These are phyloP conservation scores for Hypomyces perniciosus DNA, from an alignment of 2,329 filamentous ascomycete genomes.

Conservation along the genomic window DNA sequence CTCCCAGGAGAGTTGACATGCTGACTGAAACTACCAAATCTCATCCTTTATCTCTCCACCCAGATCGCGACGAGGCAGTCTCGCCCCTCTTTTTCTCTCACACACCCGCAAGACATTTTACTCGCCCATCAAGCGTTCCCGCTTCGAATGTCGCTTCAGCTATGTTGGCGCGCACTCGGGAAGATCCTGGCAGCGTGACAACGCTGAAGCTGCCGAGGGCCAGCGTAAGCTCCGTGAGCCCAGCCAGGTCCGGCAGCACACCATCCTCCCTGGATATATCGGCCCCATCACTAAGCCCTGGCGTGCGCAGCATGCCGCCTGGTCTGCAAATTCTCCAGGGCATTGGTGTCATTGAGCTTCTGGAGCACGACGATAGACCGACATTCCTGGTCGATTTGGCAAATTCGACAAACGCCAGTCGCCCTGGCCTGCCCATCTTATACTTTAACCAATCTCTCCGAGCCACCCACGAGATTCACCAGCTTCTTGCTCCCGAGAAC, in stretches of 20 bases:
- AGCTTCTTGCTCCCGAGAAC: constrained; percentile 48
- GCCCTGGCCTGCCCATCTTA: constrained; percentile 52
- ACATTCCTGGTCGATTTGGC: constrained; percentile 68
- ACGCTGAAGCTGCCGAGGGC: constrained; percentile 52
- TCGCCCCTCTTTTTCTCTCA: constrained; percentile 51
- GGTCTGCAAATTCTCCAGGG: constrained; percentile 53
- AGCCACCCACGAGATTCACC: constrained; percentile 47
- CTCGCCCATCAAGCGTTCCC: constrained; percentile 32
- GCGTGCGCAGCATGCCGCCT: constrained; percentile 40
- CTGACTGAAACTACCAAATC: constrained; percentile 23
- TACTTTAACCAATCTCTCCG: constrained; percentile 66
- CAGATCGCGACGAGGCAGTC: constrained; percentile 31
- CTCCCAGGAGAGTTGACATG: constrained; percentile 41
- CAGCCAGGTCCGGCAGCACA: constrained; percentile 44
- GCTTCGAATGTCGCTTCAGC: constrained; percentile 37
- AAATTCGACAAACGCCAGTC: constrained; percentile 48
- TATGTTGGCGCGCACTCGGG: constrained; percentile 42
- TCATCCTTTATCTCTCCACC: constrained; percentile 18
- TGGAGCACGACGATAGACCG: constrained; percentile 71
- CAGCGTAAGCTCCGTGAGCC: constrained; percentile 43
- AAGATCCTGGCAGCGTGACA: constrained; percentile 42
- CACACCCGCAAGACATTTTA: constrained; percentile 30
- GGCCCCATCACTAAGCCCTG: constrained; percentile 46
- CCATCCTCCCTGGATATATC: constrained; percentile 50
- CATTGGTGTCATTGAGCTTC: constrained; percentile 63